Conservation (phyloP, 495 filamentous ascomycete species). For the Bombardia bombarda region DNA sequence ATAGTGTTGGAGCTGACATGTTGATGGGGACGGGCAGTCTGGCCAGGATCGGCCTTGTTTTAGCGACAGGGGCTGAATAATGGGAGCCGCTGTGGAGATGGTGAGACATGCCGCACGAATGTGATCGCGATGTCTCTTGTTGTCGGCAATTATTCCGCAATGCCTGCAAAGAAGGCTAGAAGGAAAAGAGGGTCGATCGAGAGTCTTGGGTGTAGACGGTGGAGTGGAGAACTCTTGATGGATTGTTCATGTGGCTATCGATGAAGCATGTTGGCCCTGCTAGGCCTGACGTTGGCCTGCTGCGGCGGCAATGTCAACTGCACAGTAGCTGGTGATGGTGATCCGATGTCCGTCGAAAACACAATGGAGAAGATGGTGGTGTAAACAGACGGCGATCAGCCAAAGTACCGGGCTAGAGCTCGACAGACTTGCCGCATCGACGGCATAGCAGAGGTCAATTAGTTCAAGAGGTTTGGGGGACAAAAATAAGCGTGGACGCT, state of each 20-base stretch:
- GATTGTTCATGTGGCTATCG: too few species aligned
- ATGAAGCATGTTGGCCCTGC: too few species aligned
- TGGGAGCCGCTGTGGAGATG: neutral
- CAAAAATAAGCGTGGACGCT: neutral
- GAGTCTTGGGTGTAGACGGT: neutral
- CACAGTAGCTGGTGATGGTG: too few species aligned
- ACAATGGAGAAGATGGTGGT: too few species aligned
- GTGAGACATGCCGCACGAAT: conserved; percentile 4
- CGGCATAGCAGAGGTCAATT: neutral
- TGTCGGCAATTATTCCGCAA: neutral
- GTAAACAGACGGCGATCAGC: too few species aligned
- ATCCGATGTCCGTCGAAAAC: too few species aligned
- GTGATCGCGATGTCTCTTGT: neutral
- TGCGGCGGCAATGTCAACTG: too few species aligned
- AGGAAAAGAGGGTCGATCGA: too few species aligned
- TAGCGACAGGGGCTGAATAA: conserved; percentile 2
- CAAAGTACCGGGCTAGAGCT: neutral
- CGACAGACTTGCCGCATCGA: neutral
- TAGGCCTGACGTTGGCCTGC: too few species aligned
- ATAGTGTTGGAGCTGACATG: neutral
- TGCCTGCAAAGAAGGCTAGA: too few species aligned
- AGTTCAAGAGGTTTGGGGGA: neutral
- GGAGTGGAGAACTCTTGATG: too few species aligned
- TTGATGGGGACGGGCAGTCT: neutral
- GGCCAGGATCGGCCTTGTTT: conserved; percentile 2